Evolutionary conservation across 768 basidiomycete species (phyloP), one percentile per base, ranked within the genome.

Genomic region (Leccinum variicolor): DNA sequence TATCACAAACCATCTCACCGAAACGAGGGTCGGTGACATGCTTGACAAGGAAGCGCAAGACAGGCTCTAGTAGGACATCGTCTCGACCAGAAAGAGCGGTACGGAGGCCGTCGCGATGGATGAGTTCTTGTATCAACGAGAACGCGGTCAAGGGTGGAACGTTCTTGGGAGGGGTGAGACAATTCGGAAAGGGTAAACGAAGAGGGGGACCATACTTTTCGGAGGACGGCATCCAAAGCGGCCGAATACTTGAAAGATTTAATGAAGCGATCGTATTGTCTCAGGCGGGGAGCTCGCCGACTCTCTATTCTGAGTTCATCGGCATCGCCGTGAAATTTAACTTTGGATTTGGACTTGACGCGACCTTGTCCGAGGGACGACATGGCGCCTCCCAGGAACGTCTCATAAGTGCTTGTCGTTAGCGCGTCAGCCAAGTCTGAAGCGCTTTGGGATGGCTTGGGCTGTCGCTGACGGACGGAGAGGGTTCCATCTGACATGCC

Each of bases 401-500:
- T 84, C 62, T 91, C 88, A 65, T 84, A 88, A 14, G 83, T 76
- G 9, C 85, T 84, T 0, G 82, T 70, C 17, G 78, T 77, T 6
- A 87, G 70, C 0, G 78, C 67, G 9, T 65, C 64, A 21, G 75
- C 70, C 57, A 77, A 70, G 47, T 75, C 73, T 3, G 70, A 64
- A 4, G 73, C 71, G 0, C 74, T 66, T 68, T 90, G 85, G n/a
- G 82, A 83, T 0, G 84, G 74, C 71, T 91, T 94, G 17, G 80
- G 82, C 63, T 92, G 89, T 57, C 95, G 84, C 63, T 92, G 82
- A 28, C 97, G 91, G 49, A 99, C 84, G n/a, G 95, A 95, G n/a
- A 99, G 80, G 2, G 96, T 98, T 3, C 96, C 96, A 68, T 98
- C 97, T 15, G 94, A 88, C 89, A 98, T 92, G n/a, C 97, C 97